A percentile compares a stretch with the other conserved stretches of the same genome.
Evolutionary conservation across 148 eudicot genomes (phyloP).

Genomic region (Vaccinium myrtillus): DNA sequence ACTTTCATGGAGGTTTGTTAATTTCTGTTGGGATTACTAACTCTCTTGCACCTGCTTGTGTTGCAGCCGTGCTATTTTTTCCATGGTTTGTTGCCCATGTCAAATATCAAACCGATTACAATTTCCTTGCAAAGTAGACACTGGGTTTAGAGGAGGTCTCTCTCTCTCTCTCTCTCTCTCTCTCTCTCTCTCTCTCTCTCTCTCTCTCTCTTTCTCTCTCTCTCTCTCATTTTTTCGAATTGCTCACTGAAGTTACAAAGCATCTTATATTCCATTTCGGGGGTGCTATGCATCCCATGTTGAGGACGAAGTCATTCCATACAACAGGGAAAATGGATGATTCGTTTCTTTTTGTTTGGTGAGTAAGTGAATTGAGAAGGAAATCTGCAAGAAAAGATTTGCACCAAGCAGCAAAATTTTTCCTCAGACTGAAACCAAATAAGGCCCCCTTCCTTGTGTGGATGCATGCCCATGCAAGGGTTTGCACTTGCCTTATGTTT

Average conservation of each 20-base stretch:
- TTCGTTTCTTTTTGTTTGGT: neutral
- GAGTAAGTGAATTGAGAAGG: neutral
- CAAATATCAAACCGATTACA: constrained; percentile 7
- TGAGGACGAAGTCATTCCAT: neutral
- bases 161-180: neutral
- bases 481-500: neutral
- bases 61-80: constrained; percentile 14
- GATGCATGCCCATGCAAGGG: neutral
- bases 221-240: too few species aligned
- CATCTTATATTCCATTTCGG: neutral
- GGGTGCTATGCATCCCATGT: neutral
- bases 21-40: neutral
- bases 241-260: neutral
- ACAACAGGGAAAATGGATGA: neutral
- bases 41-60: constrained; percentile 3
- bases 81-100: constrained; percentile 17
- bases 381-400: neutral
- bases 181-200: neutral
- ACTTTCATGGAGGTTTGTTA: neutral
- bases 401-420: neutral
- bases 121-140: constrained; percentile 12
- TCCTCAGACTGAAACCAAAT: neutral
- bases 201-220: neutral
- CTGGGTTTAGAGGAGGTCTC: constrained; percentile 17
- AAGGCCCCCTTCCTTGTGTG: neutral